These are phyloP conservation scores for Cyberlindnera euphorbiae DNA, from an alignment of 805 yeast genomes.

Conservation along the genomic window DNA sequence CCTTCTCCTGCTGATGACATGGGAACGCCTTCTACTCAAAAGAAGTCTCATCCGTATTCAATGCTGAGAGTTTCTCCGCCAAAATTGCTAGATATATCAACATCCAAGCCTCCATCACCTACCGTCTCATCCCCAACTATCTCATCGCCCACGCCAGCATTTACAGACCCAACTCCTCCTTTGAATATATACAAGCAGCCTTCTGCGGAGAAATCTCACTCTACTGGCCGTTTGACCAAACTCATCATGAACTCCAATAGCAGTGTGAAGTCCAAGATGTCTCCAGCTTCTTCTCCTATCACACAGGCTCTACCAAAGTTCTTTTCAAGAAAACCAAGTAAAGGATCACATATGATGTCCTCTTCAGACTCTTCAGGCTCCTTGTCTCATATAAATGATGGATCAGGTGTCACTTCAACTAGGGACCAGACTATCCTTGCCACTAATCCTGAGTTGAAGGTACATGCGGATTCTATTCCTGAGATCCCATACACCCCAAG, in stretches of 20 bases:
- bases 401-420: slow-evolving; percentile 11
- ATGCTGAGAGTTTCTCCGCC: slow-evolving; percentile 11
- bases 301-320: slow-evolving; percentile 21
- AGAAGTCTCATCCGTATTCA: slow-evolving; percentile 16
- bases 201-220: neutral
- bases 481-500: slow-evolving; percentile 23
- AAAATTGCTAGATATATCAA: no score
- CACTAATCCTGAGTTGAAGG: slow-evolving; percentile 14
- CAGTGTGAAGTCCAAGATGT: slow-evolving; percentile 7
- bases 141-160: neutral
- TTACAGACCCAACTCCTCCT: no score
- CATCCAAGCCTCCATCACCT: no score
- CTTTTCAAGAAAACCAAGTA: slow-evolving; percentile 14
- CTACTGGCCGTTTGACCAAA: slow-evolving; percentile 11
- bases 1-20: slow-evolving; percentile 2
- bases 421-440: slow-evolving; percentile 1
- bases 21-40: neutral
- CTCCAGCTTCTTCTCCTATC: slow-evolving; percentile 24
- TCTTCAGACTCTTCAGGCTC: slow-evolving; percentile 22
- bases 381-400: slow-evolving; percentile 25
- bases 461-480: slow-evolving; percentile 15
- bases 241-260: slow-evolving; percentile 5
- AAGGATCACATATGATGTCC: slow-evolving; percentile 12
- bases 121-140: neutral
- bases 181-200: no score